Conservation (phyloP, 1,284 basidiomycete genomes). For the Schizophyllum commune region DNA sequence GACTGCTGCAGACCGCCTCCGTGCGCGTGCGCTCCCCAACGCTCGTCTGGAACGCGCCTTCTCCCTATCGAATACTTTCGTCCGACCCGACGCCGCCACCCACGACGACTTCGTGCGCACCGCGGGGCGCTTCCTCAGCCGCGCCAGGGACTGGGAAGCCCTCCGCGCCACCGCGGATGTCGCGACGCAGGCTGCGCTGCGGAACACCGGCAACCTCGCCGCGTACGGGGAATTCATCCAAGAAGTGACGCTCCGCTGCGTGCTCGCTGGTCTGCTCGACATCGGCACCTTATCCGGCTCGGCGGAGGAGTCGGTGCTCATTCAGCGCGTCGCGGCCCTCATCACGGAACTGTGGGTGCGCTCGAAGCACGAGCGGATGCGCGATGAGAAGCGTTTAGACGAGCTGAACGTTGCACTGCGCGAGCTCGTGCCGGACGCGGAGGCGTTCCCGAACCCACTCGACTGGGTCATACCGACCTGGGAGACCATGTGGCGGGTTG, state of each 20-base stretch:
- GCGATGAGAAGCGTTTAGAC: constrained; percentile 10
- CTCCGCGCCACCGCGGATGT: constrained; percentile 22
- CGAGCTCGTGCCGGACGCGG: constrained; percentile 28
- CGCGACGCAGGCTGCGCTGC: constrained; percentile 24
- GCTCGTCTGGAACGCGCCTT: constrained; percentile 34
- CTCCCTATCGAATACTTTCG: constrained; percentile 32
- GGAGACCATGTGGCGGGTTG: constrained; percentile 56
- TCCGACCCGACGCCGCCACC: constrained; percentile 20
- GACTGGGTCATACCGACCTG: constrained; percentile 49
- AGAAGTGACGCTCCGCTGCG: constrained; percentile 32
- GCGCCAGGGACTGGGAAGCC: constrained; percentile 19
- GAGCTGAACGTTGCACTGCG: constrained; percentile 23
- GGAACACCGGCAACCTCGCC: constrained; percentile 7
- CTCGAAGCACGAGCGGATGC: constrained; percentile 24
- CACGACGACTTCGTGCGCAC: constrained; percentile 25
- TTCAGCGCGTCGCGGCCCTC: constrained; percentile 24
- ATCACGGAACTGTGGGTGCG: constrained; percentile 36
- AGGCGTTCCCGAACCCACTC: constrained; percentile 30
- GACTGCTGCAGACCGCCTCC: constrained; percentile 19
- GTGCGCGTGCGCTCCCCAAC: constrained; percentile 35
- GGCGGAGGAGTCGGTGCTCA: neutral
- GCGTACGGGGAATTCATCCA: constrained; percentile 34
- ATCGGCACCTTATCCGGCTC: constrained; percentile 13
- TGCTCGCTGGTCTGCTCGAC: constrained; percentile 32
- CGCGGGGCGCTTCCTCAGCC: constrained; percentile 21